A percentile compares a stretch with the other conserved stretches of the same genome.
phyloP scores from a whole-genome alignment of 768 basidiomycete genomes.

The Tulasnella sp. region DNA sequence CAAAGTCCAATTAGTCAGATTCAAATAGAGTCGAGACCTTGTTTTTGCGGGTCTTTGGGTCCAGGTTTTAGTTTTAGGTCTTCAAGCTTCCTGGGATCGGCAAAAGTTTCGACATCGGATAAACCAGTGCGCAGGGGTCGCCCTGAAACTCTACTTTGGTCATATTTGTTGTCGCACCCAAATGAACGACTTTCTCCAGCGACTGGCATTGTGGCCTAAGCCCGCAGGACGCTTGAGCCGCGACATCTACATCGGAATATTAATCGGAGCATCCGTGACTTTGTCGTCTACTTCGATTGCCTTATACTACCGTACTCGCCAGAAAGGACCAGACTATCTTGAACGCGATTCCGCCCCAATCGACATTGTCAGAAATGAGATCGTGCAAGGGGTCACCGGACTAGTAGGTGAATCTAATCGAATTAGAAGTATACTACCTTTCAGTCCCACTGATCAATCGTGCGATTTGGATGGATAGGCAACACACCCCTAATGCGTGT shows the following conservation, averaged over 20 bases:
- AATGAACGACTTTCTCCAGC: neutral
- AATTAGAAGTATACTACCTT: neutral
- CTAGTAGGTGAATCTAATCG: slow-evolving; percentile 10
- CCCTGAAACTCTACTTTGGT: too few relatives aligned
- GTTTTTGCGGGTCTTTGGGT: too few relatives aligned
- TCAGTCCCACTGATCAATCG: neutral
- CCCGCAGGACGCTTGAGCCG: neutral
- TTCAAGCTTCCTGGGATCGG: too few relatives aligned
- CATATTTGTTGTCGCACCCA: neutral
- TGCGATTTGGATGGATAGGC: slow-evolving; percentile 35
- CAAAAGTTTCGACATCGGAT: too few relatives aligned
- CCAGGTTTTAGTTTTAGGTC: too few relatives aligned
- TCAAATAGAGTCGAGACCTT: too few relatives aligned
- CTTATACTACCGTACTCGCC: slow-evolving; percentile 42
- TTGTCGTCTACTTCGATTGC: slow-evolving; percentile 56
- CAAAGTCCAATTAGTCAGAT: too few relatives aligned
- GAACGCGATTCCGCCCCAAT: slow-evolving; percentile 25
- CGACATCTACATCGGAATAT: slow-evolving; percentile 32
- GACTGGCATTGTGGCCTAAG: neutral
- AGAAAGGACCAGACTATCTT: slow-evolving; percentile 16
- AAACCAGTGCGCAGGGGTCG: too few relatives aligned
- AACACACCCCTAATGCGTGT: slow-evolving; percentile 92
- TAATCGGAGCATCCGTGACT: slow-evolving; percentile 69
- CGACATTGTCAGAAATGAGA: slow-evolving; percentile 40
- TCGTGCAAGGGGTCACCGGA: neutral